phyloP scores from a whole-genome alignment of 2,329 filamentous ascomycete species.

The Colletotrichum lupini region DNA sequence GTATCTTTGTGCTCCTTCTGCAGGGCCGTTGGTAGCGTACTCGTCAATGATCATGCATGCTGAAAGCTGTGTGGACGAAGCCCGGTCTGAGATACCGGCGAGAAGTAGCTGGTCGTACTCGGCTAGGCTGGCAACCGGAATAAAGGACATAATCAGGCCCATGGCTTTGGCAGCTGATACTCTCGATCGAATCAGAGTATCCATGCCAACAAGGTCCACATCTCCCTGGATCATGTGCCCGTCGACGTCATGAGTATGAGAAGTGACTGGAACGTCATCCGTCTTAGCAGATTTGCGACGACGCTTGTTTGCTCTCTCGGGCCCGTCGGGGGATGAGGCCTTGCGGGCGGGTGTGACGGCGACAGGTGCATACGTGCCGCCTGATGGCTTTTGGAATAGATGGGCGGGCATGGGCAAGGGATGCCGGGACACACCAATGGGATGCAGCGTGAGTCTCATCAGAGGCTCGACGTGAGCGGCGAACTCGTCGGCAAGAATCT shows the following conservation, averaged over 20 bases:
- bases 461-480: slow-evolving; percentile 81
- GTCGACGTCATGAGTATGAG: slow-evolving; percentile 93
- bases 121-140: slow-evolving; percentile 72
- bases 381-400: slow-evolving; percentile 93
- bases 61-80: slow-evolving; percentile 87
- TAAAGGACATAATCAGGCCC: slow-evolving; percentile 82
- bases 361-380: slow-evolving; percentile 77
- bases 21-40: slow-evolving; percentile 73
- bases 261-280: slow-evolving; percentile 72
- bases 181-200: slow-evolving; percentile 88
- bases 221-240: slow-evolving; percentile 98
- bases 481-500: slow-evolving; percentile 78
- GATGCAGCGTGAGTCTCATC: slow-evolving; percentile 86
- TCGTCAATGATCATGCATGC: slow-evolving; percentile 89
- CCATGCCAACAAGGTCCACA: slow-evolving; percentile 90
- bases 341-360: slow-evolving; percentile 57
- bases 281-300: slow-evolving; percentile 87
- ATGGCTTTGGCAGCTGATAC: slow-evolving; percentile 89
- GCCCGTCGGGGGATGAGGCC: slow-evolving; percentile 62
- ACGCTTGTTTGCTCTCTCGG: slow-evolving; percentile 77
- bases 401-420: slow-evolving; percentile 91
- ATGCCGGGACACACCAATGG: slow-evolving; percentile 90
- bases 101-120: slow-evolving; percentile 74
- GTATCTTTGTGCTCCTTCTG: slow-evolving; percentile 66
- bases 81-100: slow-evolving; percentile 75